Evolutionary conservation across 768 basidiomycete species (phyloP).

Genomic region (Punctularia strigosozonata): DNA sequence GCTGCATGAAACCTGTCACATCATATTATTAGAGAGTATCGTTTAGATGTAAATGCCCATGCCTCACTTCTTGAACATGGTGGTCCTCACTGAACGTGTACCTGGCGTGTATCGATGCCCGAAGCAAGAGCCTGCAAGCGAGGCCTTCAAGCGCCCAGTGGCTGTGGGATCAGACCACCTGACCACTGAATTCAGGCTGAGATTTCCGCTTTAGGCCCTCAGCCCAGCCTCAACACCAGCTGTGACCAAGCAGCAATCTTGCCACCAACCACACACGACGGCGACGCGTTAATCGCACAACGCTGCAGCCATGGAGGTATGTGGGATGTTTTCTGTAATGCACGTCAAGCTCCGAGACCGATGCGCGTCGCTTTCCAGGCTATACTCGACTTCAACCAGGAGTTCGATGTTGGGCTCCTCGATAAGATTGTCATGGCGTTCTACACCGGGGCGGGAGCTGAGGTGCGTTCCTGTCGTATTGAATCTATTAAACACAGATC

Average conservation of each 20-base stretch:
- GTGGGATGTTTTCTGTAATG: constrained; percentile 5
- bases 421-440: constrained; percentile 92
- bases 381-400: constrained; percentile 86
- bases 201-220: no score
- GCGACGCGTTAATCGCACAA: constrained; percentile 13
- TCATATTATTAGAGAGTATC: constrained; percentile 5
- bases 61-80: constrained; percentile 70
- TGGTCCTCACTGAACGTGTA: constrained; percentile 12
- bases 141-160: no score
- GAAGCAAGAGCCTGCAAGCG: no score
- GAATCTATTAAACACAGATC: constrained; percentile 6
- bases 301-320: constrained; percentile 26
- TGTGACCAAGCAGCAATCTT: no score
- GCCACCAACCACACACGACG: no score
- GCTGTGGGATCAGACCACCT: no score
- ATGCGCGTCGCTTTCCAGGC: constrained; percentile 32
- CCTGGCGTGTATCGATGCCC: no score
- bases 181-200: no score
- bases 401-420: constrained; percentile 86
- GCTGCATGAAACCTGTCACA: constrained; percentile 50
- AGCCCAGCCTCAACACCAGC: no score
- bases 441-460: constrained; percentile 73
- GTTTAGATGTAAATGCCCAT: constrained; percentile 3
- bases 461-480: constrained; percentile 38
- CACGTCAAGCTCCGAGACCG: constrained; percentile 1